Percentiles rank a stretch among this genome's conserved stretches.
Evolutionary conservation across 176 grass and related monocot species (phyloP).

Genomic region (Triticum turgidum): DNA sequence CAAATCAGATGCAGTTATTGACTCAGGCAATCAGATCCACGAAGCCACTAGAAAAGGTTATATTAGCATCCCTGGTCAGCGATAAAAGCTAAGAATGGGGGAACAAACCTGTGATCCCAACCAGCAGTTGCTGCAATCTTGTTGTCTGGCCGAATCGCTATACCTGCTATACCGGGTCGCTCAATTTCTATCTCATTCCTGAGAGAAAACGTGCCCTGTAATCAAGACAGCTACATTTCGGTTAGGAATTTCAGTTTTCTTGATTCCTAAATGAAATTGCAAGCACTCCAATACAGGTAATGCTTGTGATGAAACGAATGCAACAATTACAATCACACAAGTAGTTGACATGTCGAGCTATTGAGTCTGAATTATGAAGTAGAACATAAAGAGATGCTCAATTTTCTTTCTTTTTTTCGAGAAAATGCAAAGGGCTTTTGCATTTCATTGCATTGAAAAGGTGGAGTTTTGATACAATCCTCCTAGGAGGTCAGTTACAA

Average conservation of each 20-base stretch:
- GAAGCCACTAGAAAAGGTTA: background rate
- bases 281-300: background rate
- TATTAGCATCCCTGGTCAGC: background rate
- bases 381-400: constrained; percentile 5
- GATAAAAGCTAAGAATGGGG: constrained; percentile 20
- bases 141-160: constrained; percentile 67
- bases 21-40: background rate
- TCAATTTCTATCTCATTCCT: constrained; percentile 84
- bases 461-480: too few species aligned
- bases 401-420: too few species aligned
- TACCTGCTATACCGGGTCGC: constrained; percentile 58
- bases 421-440: too few species aligned
- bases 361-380: constrained; percentile 6
- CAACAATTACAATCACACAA: background rate
- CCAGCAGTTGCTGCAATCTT: constrained; percentile 91
- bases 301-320: background rate
- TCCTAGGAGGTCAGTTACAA: too few species aligned
- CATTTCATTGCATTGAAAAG: too few species aligned
- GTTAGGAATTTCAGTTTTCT: background rate
- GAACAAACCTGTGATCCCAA: constrained; percentile 87
- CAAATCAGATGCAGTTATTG: background rate
- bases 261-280: background rate
- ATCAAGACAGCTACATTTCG: constrained; percentile 21
- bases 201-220: constrained; percentile 58
- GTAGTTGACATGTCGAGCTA: background rate